Percentiles rank a stretch among this genome's conserved stretches.
These are phyloP conservation scores for Sphagnurus paluster DNA, from an alignment of 1,284 basidiomycete genomes.

Conservation along the genomic window DNA sequence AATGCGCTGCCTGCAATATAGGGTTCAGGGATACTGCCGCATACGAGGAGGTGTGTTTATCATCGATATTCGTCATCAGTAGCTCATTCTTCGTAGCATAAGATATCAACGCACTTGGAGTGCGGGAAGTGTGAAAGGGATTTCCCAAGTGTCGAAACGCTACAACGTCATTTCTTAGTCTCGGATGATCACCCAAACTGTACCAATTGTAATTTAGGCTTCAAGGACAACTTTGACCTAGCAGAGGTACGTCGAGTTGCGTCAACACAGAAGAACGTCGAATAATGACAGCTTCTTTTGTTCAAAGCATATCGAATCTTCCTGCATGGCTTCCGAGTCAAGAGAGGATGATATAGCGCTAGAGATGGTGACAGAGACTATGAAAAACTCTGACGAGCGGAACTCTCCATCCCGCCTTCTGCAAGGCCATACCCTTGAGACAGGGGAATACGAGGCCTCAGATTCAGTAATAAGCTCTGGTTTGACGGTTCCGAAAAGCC, in stretches of 20 bases:
- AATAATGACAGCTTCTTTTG: too few relatives aligned
- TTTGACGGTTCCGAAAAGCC: too few relatives aligned
- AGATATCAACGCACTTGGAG: constrained; percentile 12
- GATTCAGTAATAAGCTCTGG: too few relatives aligned
- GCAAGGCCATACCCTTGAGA: too few relatives aligned
- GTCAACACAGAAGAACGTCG: too few relatives aligned
- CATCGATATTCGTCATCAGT: background rate
- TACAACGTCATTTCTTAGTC: constrained; percentile 19
- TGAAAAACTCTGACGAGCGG: too few relatives aligned
- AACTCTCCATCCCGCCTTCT: too few relatives aligned
- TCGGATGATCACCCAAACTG: constrained; percentile 29
- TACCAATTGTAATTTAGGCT: constrained; percentile 23
- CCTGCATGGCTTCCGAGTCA: too few relatives aligned
- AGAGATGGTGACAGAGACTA: too few relatives aligned
- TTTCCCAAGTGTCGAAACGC: constrained; percentile 15
- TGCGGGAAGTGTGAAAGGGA: constrained; percentile 22
- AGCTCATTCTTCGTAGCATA: constrained; percentile 17
- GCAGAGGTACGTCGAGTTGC: constrained; percentile 16
- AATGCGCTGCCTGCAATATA: constrained; percentile 5
- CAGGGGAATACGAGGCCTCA: too few relatives aligned
- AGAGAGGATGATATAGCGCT: too few relatives aligned
- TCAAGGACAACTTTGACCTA: constrained; percentile 15
- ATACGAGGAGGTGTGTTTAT: background rate
- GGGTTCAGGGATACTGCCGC: constrained; percentile 8
- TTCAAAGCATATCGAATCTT: too few relatives aligned